These are phyloP conservation scores for Diaporthe helianthi DNA, from an alignment of 2,329 filamentous ascomycete genomes.

Conservation along the genomic window DNA sequence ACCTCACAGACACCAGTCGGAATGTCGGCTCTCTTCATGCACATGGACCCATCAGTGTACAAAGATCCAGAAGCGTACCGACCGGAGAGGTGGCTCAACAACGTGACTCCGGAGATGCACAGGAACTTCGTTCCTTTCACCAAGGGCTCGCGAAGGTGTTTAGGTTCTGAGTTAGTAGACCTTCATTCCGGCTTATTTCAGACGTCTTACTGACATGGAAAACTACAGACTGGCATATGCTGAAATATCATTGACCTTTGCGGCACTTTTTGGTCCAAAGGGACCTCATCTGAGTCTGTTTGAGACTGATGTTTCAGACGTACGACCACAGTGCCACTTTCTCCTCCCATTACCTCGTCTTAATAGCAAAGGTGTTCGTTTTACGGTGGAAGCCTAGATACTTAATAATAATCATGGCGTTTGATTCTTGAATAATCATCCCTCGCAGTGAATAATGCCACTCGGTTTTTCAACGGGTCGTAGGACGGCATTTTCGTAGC, in stretches of 20 bases:
- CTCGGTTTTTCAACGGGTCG: no score
- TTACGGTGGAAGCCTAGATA: constrained; percentile 10
- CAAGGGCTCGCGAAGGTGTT: background rate
- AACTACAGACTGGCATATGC: background rate
- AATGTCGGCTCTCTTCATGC: constrained; percentile 20
- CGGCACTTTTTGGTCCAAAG: background rate
- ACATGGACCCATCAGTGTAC: constrained; percentile 1
- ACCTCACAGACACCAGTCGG: constrained; percentile 13
- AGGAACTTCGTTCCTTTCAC: constrained; percentile 6
- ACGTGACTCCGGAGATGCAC: background rate
- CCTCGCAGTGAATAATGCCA: no score
- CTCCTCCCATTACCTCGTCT: background rate
- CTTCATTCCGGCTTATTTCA: background rate
- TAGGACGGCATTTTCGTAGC: no score
- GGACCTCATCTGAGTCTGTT: background rate
- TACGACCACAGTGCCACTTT: background rate
- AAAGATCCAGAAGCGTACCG: background rate
- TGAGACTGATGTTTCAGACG: constrained; percentile 1
- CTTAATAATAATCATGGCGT: no score
- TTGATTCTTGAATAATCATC: no score
- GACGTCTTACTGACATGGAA: background rate
- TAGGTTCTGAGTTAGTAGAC: constrained; percentile 3
- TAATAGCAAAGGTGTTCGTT: constrained; percentile 3
- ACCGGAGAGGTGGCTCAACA: constrained; percentile 5
- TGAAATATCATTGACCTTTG: background rate